Evolutionary conservation across 139 green algal species (phyloP), one percentile per base, ranked within the genome.

Genomic region (Tetradesmus lagerheimii): DNA sequence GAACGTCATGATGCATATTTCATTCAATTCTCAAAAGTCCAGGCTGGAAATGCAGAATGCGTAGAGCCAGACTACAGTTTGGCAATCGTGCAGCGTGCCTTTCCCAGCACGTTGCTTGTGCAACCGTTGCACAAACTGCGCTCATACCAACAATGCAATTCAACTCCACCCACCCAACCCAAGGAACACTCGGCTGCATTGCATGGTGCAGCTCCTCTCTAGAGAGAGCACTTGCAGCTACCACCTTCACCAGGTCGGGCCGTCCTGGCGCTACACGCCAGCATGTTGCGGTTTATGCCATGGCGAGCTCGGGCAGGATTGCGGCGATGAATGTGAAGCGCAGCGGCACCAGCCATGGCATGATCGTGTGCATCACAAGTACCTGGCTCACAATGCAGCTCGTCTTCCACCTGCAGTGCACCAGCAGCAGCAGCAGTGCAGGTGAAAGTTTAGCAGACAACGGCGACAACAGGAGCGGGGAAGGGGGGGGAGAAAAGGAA

Each of bases 331-430:
- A 88, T 25, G 77, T 86, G 74, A 86, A 92, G 35, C 89, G 76
- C 4, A 92, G 66, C 31, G 89, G 89, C 31, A 86, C 89, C 78
- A 92, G 43, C 83, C 83, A 92, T 29, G 89, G 89, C 76, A 87
- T 84, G 76, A 92, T 79, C 4, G 89, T 92, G 83, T 92, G 83
- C 18, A 62, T 87, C 1, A 90, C 1, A 3, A 90, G 76, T 38
- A 92, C 89, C 77, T 89, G 71, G 37, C 29, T 37, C 23, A 92
- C 62, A 20, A 85, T 6, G 64, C 90, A 91, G 62, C 45, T 91
- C 37, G 78, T 34, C 53, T 85, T 76, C 31, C 80, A 92, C 90
- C 90, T 86, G 77, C 39, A 82, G n/a, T n/a, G n/a, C n/a, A n/a
- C n/a, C n/a, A n/a, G 38, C 66, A 81, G 14, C 57, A 80, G 18